Conservation (phyloP, 345 rosid genomes). For the Tarenaya hassleriana region DNA sequence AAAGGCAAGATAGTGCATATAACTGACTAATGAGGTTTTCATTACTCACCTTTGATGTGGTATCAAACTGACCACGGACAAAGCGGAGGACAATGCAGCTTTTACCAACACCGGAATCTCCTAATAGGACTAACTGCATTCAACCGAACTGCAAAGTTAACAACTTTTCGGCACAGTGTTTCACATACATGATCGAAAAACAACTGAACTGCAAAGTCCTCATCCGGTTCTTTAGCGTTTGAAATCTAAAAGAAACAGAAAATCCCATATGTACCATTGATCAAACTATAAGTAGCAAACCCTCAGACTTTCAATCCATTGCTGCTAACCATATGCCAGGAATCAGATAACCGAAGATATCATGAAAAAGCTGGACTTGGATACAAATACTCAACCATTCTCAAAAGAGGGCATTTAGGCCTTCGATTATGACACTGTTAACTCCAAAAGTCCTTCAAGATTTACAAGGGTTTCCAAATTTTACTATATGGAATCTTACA, state of each 20-base stretch:
- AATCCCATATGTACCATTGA: no score
- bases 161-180: background rate
- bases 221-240: no score
- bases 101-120: slow-evolving; percentile 98
- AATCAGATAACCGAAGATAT: background rate
- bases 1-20: background rate
- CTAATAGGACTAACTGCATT: slow-evolving; percentile 77
- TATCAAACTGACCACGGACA: slow-evolving; percentile 98
- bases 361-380: background rate
- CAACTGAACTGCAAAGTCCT: no score
- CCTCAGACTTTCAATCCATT: background rate
- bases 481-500: no score
- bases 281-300: no score
- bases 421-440: no score
- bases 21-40: background rate
- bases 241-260: no score
- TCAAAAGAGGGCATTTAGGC: no score
- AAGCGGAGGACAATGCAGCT: slow-evolving; percentile 96
- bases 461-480: no score
- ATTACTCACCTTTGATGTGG: slow-evolving; percentile 75
- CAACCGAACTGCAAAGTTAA: slow-evolving; percentile 22
- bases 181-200: background rate
- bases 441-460: background rate
- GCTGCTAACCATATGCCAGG: background rate
- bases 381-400: no score